These are phyloP conservation scores for Ceratocystis cubensis DNA, from an alignment of 2,329 filamentous ascomycete species.

Conservation along the genomic window DNA sequence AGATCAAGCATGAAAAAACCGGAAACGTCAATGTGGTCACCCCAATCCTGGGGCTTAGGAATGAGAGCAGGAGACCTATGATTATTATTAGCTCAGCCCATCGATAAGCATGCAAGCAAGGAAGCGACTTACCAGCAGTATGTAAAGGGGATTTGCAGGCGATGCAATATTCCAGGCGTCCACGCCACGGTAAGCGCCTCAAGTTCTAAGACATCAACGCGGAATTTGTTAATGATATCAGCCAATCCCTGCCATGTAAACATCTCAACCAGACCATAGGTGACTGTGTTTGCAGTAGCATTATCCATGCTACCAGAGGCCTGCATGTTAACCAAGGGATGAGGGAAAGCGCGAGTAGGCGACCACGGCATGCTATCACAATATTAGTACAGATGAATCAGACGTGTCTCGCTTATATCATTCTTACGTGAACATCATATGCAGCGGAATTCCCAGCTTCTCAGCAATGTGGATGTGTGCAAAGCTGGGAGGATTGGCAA, in stretches of 20 bases:
- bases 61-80: conserved; percentile 56
- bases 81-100: background rate
- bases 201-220: conserved; percentile 59
- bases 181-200: conserved; percentile 69
- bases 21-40: conserved; percentile 54
- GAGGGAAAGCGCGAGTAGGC: conserved; percentile 71
- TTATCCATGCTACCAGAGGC: conserved; percentile 57
- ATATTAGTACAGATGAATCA: background rate
- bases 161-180: conserved; percentile 66
- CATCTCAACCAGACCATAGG: conserved; percentile 76
- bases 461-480: conserved; percentile 65
- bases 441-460: conserved; percentile 59
- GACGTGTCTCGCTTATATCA: background rate
- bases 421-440: conserved; percentile 80
- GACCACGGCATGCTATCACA: conserved; percentile 87
- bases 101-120: background rate
- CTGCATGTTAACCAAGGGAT: conserved; percentile 73
- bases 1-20: conserved; percentile 67
- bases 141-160: conserved; percentile 68
- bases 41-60: conserved; percentile 70
- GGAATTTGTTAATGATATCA: conserved; percentile 80
- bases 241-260: conserved; percentile 88
- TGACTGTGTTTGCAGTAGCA: conserved; percentile 68
- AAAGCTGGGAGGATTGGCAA: conserved; percentile 67
- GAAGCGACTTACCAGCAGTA: conserved; percentile 58